These are phyloP conservation scores for Psidium friedrichsthalianum DNA, from an alignment of 345 rosid species.

Conservation along the genomic window DNA sequence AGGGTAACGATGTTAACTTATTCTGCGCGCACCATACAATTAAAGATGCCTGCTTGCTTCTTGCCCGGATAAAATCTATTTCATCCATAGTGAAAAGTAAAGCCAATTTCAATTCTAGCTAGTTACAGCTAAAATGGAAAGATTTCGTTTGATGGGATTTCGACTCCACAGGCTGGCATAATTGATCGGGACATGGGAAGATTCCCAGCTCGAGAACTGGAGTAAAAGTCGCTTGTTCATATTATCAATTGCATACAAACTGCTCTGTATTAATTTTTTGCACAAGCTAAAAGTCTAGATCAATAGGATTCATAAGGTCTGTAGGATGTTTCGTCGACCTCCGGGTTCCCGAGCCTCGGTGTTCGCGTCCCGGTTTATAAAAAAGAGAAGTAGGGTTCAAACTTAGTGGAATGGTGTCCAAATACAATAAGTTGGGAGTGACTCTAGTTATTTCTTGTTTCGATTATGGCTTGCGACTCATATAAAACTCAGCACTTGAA, in stretches of 20 bases:
- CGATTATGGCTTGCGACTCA: background rate
- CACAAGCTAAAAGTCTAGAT: background rate
- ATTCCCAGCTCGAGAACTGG: background rate
- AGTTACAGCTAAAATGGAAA: background rate
- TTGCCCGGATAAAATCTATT: background rate
- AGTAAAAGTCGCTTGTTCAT: background rate
- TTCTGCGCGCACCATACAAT: background rate
- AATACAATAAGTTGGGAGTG: background rate
- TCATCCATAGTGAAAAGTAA: background rate
- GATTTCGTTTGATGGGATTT: background rate
- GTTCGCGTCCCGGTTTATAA: background rate
- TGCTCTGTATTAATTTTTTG: background rate
- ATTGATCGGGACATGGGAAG: background rate
- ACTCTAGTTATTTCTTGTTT: background rate
- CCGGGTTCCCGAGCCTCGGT: background rate
- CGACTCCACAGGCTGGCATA: background rate
- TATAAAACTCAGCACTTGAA: background rate
- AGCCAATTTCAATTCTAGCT: background rate
- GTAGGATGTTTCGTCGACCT: background rate
- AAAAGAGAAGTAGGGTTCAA: background rate
- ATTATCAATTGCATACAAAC: background rate
- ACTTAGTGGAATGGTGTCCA: background rate
- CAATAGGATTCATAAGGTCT: background rate
- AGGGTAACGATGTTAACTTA: background rate
- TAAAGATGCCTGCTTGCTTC: background rate